These are phyloP conservation scores for Solanum piurae DNA, from an alignment of 257 asterid genomes.

Conservation along the genomic window DNA sequence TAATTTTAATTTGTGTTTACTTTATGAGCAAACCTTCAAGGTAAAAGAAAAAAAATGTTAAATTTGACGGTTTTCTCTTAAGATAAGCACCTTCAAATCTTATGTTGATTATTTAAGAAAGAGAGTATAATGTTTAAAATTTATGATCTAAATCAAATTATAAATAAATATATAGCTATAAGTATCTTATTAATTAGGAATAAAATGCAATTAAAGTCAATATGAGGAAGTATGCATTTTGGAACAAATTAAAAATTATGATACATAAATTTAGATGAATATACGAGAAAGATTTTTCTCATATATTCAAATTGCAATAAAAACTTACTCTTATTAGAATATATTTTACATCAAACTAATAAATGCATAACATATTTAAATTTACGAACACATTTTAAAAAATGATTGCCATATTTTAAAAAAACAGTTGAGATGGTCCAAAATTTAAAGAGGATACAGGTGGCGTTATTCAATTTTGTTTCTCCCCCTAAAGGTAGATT, in stretches of 20 bases:
- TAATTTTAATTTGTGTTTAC: too few species aligned
- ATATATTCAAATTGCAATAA: too few species aligned
- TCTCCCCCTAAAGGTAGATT: background rate
- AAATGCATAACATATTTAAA: background rate
- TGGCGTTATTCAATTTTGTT: background rate
- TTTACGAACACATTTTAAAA: background rate
- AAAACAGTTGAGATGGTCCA: background rate
- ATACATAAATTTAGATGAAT: background rate
- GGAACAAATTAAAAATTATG: background rate
- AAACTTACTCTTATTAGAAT: rapidly evolving
- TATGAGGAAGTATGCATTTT: background rate
- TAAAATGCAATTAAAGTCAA: background rate
- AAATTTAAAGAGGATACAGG: background rate
- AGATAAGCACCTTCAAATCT: background rate
- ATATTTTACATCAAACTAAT: too few species aligned
- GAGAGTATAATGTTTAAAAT: background rate
- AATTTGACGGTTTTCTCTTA: background rate
- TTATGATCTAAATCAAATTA: background rate
- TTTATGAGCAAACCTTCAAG: background rate
- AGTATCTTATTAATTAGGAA: background rate
- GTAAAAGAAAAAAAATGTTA: background rate
- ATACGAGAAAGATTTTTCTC: background rate
- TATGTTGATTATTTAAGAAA: background rate
- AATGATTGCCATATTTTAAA: background rate
- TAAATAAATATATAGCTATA: background rate